Base-by-base conservation (phyloP, 2,329 filamentous ascomycete genomes). In the Tolypocladium endophyticum region DNA sequence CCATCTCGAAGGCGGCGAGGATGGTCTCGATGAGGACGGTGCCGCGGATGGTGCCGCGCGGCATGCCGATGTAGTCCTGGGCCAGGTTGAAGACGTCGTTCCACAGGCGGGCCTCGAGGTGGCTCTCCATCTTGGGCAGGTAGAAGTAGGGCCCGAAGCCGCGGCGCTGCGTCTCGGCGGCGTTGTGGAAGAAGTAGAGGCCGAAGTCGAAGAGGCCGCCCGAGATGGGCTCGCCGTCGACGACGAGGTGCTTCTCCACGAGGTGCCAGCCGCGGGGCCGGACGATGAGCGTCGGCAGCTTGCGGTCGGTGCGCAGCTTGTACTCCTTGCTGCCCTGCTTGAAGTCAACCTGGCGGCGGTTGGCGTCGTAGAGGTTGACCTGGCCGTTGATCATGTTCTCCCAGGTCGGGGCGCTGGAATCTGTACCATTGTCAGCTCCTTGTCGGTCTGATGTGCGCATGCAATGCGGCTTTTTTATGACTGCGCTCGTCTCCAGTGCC, bases 331-430 rank as follows among this genome's bases (percentile, higher is more conserved):
- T 80, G 64, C 92, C 92, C 71, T 92, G 88, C 81, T 94, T 95
- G 83, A 97, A 97, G 79, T 97, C 93, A 68, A 97, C 86, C 77
- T 97, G 89, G 67, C 86, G 87, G 70, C 94, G 90, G 72, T 96
- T 92, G 66, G 92, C 94, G 70, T 97, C 94, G 80, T 97, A 95
- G 60, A 99, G 84, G 80, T 97, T 99, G 66, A 97, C 87, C 77
- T 99, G 94, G 64, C 94, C 94, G 68, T 94, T 96, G 80, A 97
- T 88, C 92, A 97, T 97, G 80, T 97, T 97, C 66, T 96, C 92
- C 94, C 94, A 99, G 52, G 94, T 97, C 30, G 94, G 94, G 30
- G 94, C 92, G 71, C 84, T 94, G 8, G 94, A 96, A 75, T 97
- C 92, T 96, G 68, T 38, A 33, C 20, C 18, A 23, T 18, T 36